Percentiles rank a stretch among this genome's conserved stretches.
These are phyloP conservation scores for Pulveroboletus sp. DNA, from an alignment of 768 basidiomycete genomes.

Conservation along the genomic window DNA sequence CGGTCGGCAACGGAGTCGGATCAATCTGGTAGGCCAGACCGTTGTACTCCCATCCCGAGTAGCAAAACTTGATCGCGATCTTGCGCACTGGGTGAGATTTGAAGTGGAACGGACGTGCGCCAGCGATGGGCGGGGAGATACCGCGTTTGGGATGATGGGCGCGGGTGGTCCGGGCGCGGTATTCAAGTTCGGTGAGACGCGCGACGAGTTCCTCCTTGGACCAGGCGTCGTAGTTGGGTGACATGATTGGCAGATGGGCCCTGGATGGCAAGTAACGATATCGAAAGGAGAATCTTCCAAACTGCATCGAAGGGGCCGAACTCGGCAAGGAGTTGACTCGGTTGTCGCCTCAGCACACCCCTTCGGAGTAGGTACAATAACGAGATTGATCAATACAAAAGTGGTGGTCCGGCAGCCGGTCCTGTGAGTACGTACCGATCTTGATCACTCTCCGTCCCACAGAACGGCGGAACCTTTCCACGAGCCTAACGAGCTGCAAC, in stretches of 20 bases:
- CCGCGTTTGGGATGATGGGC: constrained; percentile 15
- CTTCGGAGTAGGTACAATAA: too few relatives aligned
- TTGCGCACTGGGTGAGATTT: constrained; percentile 71
- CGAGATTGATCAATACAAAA: too few relatives aligned
- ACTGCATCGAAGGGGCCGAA: too few relatives aligned
- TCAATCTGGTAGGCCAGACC: constrained; percentile 81
- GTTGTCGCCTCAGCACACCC: too few relatives aligned
- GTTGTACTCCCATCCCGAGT: constrained; percentile 88
- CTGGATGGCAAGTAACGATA: constrained; percentile 32
- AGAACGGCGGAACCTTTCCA: too few relatives aligned
- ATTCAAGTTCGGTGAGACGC: constrained; percentile 56
- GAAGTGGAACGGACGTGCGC: constrained; percentile 56
- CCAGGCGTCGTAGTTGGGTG: constrained; percentile 50
- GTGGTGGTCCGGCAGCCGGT: too few relatives aligned
- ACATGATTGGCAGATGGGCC: constrained; percentile 31
- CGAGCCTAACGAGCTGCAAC: too few relatives aligned
- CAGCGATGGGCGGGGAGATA: constrained; percentile 9
- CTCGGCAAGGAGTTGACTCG: too few relatives aligned
- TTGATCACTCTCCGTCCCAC: too few relatives aligned
- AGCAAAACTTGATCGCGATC: constrained; percentile 91
- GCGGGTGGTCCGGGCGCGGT: constrained; percentile 6
- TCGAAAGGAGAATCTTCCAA: constrained; percentile 31
- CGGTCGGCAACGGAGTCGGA: constrained; percentile 76
- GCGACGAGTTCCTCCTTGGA: constrained; percentile 69
- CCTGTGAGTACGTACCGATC: too few relatives aligned